Conservation (phyloP, 2,329 filamentous ascomycete species). For the Thielaviopsis ethacetica region DNA sequence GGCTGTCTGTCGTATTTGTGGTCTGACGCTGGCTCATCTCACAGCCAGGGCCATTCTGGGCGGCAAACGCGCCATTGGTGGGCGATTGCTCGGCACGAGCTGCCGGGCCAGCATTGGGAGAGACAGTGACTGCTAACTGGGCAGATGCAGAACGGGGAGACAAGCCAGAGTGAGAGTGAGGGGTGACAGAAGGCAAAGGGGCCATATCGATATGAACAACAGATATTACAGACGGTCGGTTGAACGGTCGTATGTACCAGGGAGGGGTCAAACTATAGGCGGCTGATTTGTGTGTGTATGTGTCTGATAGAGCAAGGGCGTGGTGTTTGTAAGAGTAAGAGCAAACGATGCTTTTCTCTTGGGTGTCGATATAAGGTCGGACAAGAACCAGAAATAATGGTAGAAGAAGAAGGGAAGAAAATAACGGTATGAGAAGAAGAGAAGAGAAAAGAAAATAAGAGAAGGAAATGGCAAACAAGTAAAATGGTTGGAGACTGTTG, state of each 20-base stretch:
- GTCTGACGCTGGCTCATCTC: neutral
- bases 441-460: no score
- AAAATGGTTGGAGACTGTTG: neutral
- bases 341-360: neutral
- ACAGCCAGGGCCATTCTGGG: neutral
- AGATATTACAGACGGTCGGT: neutral
- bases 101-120: neutral
- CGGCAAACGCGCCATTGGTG: neutral
- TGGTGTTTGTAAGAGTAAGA: neutral
- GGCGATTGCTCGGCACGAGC: neutral
- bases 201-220: conserved; percentile 10
- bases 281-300: neutral
- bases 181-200: conserved; percentile 1
- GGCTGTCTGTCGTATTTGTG: neutral
- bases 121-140: neutral
- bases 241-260: neutral
- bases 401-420: neutral
- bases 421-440: no score
- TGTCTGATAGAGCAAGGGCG: neutral
- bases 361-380: neutral
- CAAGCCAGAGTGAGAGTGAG: neutral
- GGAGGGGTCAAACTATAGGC: neutral
- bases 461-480: neutral
- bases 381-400: neutral
- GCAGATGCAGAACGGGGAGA: conserved; percentile 6